phyloP scores from a whole-genome alignment of 176 grass and related monocot species.

The Musa itinerans region DNA sequence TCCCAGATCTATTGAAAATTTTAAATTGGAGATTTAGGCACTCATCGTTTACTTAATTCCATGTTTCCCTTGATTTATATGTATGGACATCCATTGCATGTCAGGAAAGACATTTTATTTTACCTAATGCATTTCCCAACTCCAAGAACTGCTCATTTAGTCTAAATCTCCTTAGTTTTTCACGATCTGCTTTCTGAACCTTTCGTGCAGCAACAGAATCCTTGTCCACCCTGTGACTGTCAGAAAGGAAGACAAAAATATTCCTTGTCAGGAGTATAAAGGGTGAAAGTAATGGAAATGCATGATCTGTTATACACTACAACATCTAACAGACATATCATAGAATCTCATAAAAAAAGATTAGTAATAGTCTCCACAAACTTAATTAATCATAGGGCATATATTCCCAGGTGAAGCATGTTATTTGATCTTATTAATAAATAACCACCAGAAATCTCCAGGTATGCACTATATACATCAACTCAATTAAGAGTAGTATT shows the following conservation, averaged over 20 bases:
- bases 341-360: background rate
- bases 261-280: background rate
- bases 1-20: background rate
- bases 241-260: constrained; percentile 15
- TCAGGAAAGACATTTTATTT: background rate
- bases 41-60: background rate
- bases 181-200: constrained; percentile 86
- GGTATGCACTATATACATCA: too few species aligned
- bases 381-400: too few species aligned
- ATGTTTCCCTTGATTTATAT: background rate
- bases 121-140: constrained; percentile 73
- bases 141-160: constrained; percentile 76
- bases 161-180: constrained; percentile 82
- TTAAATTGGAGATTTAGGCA: background rate
- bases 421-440: too few species aligned
- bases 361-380: too few species aligned
- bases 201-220: constrained; percentile 32
- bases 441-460: too few species aligned
- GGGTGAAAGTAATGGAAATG: background rate
- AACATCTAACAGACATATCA: background rate
- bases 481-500: too few species aligned
- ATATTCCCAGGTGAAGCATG: too few species aligned
- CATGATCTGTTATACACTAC: background rate
- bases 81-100: background rate
- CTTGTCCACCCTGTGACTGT: constrained; percentile 31